Base-by-base conservation (phyloP, 1,139 yeast species). In the Candida mesenterica region DNA sequence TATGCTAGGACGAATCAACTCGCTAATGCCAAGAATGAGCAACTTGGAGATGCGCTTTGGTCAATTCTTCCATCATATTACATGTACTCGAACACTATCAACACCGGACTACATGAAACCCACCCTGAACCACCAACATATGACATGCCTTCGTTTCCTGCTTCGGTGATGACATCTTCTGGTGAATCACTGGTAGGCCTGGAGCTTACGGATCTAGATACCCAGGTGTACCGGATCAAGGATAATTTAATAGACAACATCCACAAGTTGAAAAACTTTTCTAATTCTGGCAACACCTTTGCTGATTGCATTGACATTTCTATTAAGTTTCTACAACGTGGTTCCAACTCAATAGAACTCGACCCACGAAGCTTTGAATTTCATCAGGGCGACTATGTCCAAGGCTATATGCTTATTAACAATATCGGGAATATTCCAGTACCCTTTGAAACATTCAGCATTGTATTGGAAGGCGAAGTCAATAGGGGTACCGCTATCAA, bases 361-460 rank as follows among this genome's bases (percentile, higher is more conserved):
- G 67, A 68, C 34, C 66, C 69, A 3, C 53, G 57, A 36, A 41
- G 52, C 18, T 56, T 46, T 43, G 74, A 68, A 39, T 69, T 62
- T 44, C 60, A 59, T 28, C 70, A 62, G 39, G 75, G 75, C 8
- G 73, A 68, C 44, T 57, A 45, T 18, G 49, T 69, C 17, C 61
- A 68, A 43, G 75, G 75, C 1, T 64, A 58, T 41, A 52, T 65
- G 4, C 37, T 47, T 7, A 59, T 69, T 8, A 43, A 48, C 18
- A 67, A 66, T 44, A 46, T 42, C 3, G 50, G 62, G 5, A 39
- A 45, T 3, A 38, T 46, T 8, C 53, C 57, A 1, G 56, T 68
- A 16, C 59, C 59, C 2, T 69, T 68, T 45, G 70, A 65, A 32
- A 65, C 66, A 70, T 63, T 68, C 38, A 68, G 66, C 45, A 55